These are phyloP conservation scores for Chaetomium globosum DNA, from an alignment of 2,329 filamentous ascomycete genomes.

Conservation along the genomic window DNA sequence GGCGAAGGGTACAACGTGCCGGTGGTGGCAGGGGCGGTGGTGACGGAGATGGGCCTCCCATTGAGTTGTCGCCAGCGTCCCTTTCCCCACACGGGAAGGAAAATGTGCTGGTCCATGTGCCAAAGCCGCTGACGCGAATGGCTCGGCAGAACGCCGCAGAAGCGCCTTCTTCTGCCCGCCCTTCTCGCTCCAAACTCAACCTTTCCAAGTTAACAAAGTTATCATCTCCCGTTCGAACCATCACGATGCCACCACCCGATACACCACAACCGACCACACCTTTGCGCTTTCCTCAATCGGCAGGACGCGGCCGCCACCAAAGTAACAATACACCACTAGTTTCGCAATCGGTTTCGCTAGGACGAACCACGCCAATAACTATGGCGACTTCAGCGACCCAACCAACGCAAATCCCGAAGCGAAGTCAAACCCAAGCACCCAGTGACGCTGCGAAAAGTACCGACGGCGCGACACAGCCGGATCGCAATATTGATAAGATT, in stretches of 20 bases:
- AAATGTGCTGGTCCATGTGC: constrained; percentile 30
- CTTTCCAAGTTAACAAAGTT: background rate
- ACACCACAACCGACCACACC: constrained; percentile 4
- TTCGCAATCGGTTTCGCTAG: constrained; percentile 33
- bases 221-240: background rate
- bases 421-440: constrained; percentile 24
- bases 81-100: constrained; percentile 35
- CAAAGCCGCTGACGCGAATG: constrained; percentile 28
- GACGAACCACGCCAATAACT: constrained; percentile 34
- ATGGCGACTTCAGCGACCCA: constrained; percentile 33
- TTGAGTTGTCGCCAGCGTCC: background rate
- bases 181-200: constrained; percentile 9
- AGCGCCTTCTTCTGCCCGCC: background rate
- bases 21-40: constrained; percentile 4
- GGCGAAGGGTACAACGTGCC: constrained; percentile 21
- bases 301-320: background rate
- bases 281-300: background rate
- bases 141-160: constrained; percentile 31
- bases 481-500: constrained; percentile 83
- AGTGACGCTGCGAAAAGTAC: constrained; percentile 12
- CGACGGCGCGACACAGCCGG: constrained; percentile 46
- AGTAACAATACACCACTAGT: constrained; percentile 16
- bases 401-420: constrained; percentile 16
- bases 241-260: background rate
- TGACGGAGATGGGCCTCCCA: constrained; percentile 21